phyloP scores from a whole-genome alignment of 1,284 basidiomycete species.

The Fistulina hepatica region DNA sequence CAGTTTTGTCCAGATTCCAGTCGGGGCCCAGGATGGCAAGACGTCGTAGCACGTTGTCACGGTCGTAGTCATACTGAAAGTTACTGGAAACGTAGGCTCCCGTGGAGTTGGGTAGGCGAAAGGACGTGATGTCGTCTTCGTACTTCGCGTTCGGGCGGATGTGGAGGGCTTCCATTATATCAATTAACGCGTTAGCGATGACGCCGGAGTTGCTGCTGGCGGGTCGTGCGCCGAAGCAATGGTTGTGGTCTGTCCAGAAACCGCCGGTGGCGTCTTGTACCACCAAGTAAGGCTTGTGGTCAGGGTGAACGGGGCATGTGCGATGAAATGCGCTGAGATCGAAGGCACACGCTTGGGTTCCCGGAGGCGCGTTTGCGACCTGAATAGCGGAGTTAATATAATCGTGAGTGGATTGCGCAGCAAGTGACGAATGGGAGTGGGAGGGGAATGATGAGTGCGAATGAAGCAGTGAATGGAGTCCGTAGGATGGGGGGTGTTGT shows the following conservation, averaged over 20 bases:
- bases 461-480: too few relatives aligned
- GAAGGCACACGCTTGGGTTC: conserved; percentile 20
- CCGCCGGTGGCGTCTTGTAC: too few relatives aligned
- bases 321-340: conserved; percentile 21
- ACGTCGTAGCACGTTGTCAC: background rate
- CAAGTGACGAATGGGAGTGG: too few relatives aligned
- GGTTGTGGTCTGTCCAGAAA: conserved; percentile 12
- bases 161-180: too few relatives aligned
- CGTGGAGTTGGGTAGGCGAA: conserved; percentile 1
- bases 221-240: conserved; percentile 92
- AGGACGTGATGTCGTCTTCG: conserved; percentile 19
- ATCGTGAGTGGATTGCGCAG: too few relatives aligned
- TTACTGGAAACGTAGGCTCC: background rate
- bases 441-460: too few relatives aligned
- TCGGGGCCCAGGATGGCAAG: conserved; percentile 5
- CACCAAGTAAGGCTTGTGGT: conserved; percentile 19
- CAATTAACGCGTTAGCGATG: conserved; percentile 74
- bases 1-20: conserved; percentile 12
- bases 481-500: too few relatives aligned
- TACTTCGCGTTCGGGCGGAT: conserved; percentile 15
- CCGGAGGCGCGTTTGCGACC: conserved; percentile 17
- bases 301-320: conserved; percentile 14
- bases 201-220: conserved; percentile 99
- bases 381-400: too few relatives aligned
- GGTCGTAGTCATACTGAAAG: conserved; percentile 6